Evolutionary conservation across 2,329 filamentous ascomycete species (phyloP).

Genomic region (Cercospora janseana): DNA sequence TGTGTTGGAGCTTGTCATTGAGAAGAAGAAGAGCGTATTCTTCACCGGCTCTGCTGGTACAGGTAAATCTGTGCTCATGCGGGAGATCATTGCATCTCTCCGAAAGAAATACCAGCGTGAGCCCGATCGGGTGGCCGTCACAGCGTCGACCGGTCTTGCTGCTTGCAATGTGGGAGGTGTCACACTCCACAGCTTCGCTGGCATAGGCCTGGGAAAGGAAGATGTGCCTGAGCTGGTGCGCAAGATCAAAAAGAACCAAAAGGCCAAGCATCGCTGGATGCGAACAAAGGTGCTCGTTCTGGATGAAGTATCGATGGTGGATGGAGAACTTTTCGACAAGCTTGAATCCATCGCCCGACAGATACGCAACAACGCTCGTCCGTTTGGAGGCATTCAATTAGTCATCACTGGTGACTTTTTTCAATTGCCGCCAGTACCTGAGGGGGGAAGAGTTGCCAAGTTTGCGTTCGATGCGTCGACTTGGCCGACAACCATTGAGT

Average conservation of each 20-base stretch:
- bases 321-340: constrained; percentile 95
- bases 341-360: constrained; percentile 80
- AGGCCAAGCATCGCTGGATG: constrained; percentile 85
- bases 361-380: constrained; percentile 83
- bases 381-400: constrained; percentile 94
- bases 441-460: constrained; percentile 68
- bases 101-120: constrained; percentile 73
- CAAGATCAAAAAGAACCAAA: constrained; percentile 85
- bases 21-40: constrained; percentile 84
- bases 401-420: constrained; percentile 98
- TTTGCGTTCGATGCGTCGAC: constrained; percentile 92
- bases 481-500: constrained; percentile 89
- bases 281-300: constrained; percentile 83
- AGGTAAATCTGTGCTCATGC: constrained; percentile 93
- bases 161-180: constrained; percentile 96
- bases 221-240: constrained; percentile 74
- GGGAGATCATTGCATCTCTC: constrained; percentile 80
- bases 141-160: constrained; percentile 90
- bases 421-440: constrained; percentile 90
- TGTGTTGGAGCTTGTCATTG: constrained; percentile 77
- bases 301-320: constrained; percentile 98
- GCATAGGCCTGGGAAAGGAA: constrained; percentile 93
- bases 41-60: constrained; percentile 94
- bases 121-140: constrained; percentile 83
- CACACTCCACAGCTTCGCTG: constrained; percentile 92